phyloP scores from a whole-genome alignment of 306 rosid genomes.

The Pyrus pyrifolia region DNA sequence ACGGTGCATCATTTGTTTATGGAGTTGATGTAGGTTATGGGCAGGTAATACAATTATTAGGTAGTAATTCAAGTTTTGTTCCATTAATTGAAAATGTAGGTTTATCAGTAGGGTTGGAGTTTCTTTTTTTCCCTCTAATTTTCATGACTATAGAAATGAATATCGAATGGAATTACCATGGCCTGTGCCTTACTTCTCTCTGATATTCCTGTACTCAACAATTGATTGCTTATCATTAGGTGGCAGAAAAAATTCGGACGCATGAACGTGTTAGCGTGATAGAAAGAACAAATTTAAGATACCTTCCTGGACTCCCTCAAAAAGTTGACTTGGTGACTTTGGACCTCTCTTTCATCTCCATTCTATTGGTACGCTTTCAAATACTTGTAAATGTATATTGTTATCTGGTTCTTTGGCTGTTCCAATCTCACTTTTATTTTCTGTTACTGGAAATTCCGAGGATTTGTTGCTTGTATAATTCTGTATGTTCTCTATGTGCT shows the following conservation, averaged over 20 bases:
- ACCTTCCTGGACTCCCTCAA: conserved; percentile 76
- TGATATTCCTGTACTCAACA: background rate
- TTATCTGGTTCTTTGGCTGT: background rate
- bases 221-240: conserved; percentile 32
- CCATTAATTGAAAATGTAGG: background rate
- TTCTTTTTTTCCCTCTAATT: background rate
- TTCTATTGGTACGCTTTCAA: conserved; percentile 66
- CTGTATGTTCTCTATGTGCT: background rate
- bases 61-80: background rate
- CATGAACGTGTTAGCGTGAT: conserved; percentile 79
- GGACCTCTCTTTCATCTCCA: conserved; percentile 93
- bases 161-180: background rate
- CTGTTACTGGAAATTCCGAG: background rate
- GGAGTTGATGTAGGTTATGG: conserved; percentile 97
- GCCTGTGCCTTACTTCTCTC: background rate
- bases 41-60: conserved; percentile 46
- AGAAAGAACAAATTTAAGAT: conserved; percentile 84
- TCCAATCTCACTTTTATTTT: background rate
- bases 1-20: conserved; percentile 82
- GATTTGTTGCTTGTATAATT: background rate
- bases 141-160: background rate
- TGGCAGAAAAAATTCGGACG: conserved; percentile 74
- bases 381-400: background rate
- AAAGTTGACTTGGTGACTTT: conserved; percentile 86
- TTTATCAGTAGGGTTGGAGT: background rate